These are phyloP conservation scores for Pythium myriotylum DNA, from an alignment of 352 stramenopile species.

Conservation along the genomic window DNA sequence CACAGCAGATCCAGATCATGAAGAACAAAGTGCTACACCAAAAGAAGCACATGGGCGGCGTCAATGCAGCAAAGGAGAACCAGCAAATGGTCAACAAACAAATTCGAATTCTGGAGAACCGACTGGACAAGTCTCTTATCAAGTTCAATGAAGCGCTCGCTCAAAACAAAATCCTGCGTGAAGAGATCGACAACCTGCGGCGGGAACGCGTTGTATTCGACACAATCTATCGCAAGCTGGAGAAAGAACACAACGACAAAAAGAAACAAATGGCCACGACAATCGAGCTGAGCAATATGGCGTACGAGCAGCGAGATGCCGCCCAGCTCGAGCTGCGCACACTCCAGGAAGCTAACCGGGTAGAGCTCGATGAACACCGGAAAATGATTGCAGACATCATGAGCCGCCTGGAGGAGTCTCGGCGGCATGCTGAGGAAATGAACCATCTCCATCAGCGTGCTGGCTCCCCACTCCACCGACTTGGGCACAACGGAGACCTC, in stretches of 20 bases:
- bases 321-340: conserved; percentile 92
- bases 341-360: conserved; percentile 91
- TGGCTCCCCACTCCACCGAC: conserved; percentile 28
- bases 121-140: conserved; percentile 95
- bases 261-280: conserved; percentile 96
- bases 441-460: conserved; percentile 31
- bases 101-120: conserved; percentile 96
- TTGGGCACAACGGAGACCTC: conserved; percentile 38
- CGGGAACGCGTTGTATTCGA: conserved; percentile 95
- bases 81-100: conserved; percentile 96
- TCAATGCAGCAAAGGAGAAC: conserved; percentile 96
- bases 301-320: conserved; percentile 95
- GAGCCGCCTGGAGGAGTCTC: conserved; percentile 62
- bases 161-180: conserved; percentile 90
- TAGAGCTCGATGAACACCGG: conserved; percentile 75
- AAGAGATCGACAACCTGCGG: conserved; percentile 94
- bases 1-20: conserved; percentile 88
- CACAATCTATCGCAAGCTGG: conserved; percentile 92
- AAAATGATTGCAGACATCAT: conserved; percentile 60
- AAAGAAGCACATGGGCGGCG: conserved; percentile 95
- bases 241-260: conserved; percentile 93
- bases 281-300: conserved; percentile 94
- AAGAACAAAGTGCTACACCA: conserved; percentile 88
- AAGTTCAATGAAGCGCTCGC: conserved; percentile 97
- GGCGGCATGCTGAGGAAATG: conserved; percentile 42